Evolutionary conservation across 73 alveolate genomes (phyloP).

Genomic region (Symbiodinium natans): DNA sequence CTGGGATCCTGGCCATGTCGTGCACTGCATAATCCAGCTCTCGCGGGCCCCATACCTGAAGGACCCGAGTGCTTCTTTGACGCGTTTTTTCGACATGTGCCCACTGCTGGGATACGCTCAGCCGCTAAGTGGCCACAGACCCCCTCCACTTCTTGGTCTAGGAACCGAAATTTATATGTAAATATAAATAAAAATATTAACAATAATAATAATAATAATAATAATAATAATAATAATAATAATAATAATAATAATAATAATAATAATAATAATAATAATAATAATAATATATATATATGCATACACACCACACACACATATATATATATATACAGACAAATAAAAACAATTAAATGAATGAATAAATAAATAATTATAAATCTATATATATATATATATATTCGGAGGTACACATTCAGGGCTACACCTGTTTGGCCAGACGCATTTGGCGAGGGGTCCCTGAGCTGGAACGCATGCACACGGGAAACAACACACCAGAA

Average conservation of each 20-base stretch:
- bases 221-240: neutral
- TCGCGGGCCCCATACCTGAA: constrained; percentile 90
- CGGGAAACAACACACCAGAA: too few relatives aligned
- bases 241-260: neutral
- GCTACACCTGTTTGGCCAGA: neutral
- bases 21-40: constrained; percentile 91
- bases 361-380: too few relatives aligned
- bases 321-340: neutral
- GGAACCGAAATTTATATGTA: neutral
- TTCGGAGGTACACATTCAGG: neutral
- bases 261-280: neutral
- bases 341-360: too few relatives aligned
- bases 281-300: neutral
- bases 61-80: too few relatives aligned
- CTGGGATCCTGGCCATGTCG: constrained; percentile 9
- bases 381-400: too few relatives aligned
- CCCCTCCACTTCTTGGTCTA: neutral
- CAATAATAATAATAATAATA: neutral
- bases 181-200: neutral
- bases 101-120: too few relatives aligned
- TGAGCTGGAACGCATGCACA: too few relatives aligned
- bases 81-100: too few relatives aligned
- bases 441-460: too few relatives aligned
- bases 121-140: neutral
- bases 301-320: neutral